A percentile compares a stretch with the other conserved stretches of the same genome.
phyloP scores from a whole-genome alignment of 1,284 basidiomycete species.

The Naganishia sp. region DNA sequence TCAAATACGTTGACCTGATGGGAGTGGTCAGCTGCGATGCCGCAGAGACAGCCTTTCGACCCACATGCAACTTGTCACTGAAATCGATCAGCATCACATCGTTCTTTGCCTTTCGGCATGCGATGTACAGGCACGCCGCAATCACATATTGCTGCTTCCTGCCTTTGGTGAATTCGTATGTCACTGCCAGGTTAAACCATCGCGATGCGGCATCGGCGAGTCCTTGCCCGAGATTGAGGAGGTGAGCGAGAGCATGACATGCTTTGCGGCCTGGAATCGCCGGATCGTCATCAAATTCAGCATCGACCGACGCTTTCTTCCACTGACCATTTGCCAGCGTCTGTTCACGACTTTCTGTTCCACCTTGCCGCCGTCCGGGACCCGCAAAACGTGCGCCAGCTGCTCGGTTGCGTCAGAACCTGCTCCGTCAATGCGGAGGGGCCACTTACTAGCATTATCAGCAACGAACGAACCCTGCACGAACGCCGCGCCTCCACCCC shows the following conservation, averaged over 20 bases:
- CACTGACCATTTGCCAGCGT: conserved; percentile 17
- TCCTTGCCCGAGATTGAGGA: conserved; percentile 20
- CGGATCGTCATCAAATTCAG: not conserved
- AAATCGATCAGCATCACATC: conserved; percentile 99
- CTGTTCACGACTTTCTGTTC: conserved; percentile 40
- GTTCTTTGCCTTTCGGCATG: conserved; percentile 82
- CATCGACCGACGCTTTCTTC: not conserved
- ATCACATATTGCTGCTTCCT: conserved; percentile 89
- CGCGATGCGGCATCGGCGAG: conserved; percentile 80
- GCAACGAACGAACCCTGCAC: conserved; percentile 95
- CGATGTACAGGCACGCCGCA: conserved; percentile 92
- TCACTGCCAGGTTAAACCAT: conserved; percentile 89
- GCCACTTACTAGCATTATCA: conserved; percentile 78
- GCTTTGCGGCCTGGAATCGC: conserved; percentile 18
- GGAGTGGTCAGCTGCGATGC: not conserved
- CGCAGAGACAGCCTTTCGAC: conserved; percentile 34
- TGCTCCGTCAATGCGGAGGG: not conserved
- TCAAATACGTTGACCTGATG: conserved; percentile 93
- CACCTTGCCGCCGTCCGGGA: conserved; percentile 40
- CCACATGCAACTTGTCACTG: conserved; percentile 81
- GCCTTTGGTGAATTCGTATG: conserved; percentile 91
- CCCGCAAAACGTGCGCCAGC: conserved; percentile 39
- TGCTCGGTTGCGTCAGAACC: not conserved
- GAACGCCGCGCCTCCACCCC: conserved; percentile 85
- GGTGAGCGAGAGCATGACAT: conserved; percentile 26